Base-by-base conservation (phyloP, 1,139 yeast genomes). In the Meyerozyma athensensis region DNA sequence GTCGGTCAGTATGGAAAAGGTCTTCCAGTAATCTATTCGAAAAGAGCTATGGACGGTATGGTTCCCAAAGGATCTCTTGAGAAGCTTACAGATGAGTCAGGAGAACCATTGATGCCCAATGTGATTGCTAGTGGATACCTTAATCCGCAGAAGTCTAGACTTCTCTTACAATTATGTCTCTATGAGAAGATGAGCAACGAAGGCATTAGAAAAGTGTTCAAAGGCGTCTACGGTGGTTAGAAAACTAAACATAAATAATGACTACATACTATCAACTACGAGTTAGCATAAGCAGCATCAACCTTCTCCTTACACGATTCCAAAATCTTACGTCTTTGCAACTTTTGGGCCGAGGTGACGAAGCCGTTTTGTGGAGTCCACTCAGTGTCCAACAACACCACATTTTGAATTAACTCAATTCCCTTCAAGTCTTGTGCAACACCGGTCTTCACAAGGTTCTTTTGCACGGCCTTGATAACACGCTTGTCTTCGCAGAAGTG, bases 301-400 rank as follows among this genome's bases (percentile, higher is more conserved):
- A 84, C 86, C 43, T 69, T 67, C 17, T 67, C 69, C 56, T 78
- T 59, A 53, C 77, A 80, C 43, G 79, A 78, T 31, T 72, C 79
- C 55, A 87, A 69, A 58, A 94, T 94, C 73, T 85, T 86, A 74
- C 78, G 86, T 72, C 99, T 83, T 70, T 92, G 96, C 53, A 94
- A 75, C 65, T 94, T 94, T 68, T 92, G 97, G 21, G 98, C 98
- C 45, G 95, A 80, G 8, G 97, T 89, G 41, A 92, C 94, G 49
- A 71, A 85, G 2, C 97, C 97, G 56, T 82, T 86, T 63, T 87
- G 95, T 35, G 98, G 97, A 36, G 97, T 90, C 97, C 98, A 94
- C 68, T 94, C 99, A 36, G 82, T 90, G 49, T 85, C 92, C 43
- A 81, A 74, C 42, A 94, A 61, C 16, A 85, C 89, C 44, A 85